Base-by-base conservation (phyloP, 192 early-diverging fungal species). In the Dimargaris xerosporica region DNA sequence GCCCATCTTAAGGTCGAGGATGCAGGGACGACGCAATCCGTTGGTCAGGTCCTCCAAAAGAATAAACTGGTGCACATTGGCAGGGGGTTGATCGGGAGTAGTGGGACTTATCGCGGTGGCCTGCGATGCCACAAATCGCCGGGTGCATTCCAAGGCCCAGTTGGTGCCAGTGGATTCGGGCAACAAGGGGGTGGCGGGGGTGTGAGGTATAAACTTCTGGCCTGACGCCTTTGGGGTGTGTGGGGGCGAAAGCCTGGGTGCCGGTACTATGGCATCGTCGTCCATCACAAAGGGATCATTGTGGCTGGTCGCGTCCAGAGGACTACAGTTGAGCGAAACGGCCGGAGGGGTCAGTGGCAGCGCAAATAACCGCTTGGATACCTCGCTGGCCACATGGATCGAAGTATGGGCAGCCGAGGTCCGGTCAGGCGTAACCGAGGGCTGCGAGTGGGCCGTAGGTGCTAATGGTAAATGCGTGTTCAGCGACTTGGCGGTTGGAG, bases 1-100 rank as follows among this genome's bases (percentile, higher is more conserved):
- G 34, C 96, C 96, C 94, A 99, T 99, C 65, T 99, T 99, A 56
- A 99, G 79, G 69, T 99, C 94, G 45, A 99, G 78, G 19, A 99
- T 94, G 65, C 93, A 97, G 0, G 96, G 96, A 39, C 81, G 83
- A 69, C 83, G 77, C 70, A 97, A 73, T 11, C 87, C 85, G 21
- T 88, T 84, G 0, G 96, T 98, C 58, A 98, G 74, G 72, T 98
- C 96, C 63, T 94, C 88, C 72, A 98, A 71, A 10, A 98, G 70
- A 53, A 98, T 83, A 68, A 96, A 98, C 75, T 96, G 87, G 67
- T 74, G 82, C 62, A 65, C 77, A 67, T 67, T 76, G 64, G 47
- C 54, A 2, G 7, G 34, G 34, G 34, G 34, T 39, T 39, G 34
- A 45, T 9, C 29, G 25, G 19, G 48, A 26, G 9, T 52, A 10